These are phyloP conservation scores for Solanum corneliomulleri DNA, from an alignment of 257 asterid genomes.

Conservation along the genomic window DNA sequence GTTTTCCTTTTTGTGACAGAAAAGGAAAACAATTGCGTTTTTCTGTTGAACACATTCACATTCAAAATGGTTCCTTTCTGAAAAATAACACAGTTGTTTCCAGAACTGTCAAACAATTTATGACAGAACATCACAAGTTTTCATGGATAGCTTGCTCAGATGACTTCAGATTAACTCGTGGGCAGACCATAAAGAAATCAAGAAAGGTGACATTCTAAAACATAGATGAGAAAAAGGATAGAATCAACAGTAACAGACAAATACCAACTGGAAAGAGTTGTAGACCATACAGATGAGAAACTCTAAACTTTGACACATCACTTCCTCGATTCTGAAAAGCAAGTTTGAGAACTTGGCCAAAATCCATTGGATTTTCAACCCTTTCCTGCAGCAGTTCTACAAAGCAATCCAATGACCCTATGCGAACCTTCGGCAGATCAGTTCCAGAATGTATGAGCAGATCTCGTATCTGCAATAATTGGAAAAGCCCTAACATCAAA, in stretches of 20 bases:
- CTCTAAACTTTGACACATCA: constrained; percentile 49
- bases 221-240: neutral
- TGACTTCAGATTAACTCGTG: neutral
- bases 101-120: neutral
- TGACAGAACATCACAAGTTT: neutral
- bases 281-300: constrained; percentile 84
- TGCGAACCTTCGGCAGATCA: constrained; percentile 38
- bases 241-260: constrained; percentile 3
- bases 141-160: neutral
- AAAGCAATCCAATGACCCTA: constrained; percentile 51
- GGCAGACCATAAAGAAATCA: neutral
- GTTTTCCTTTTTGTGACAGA: neutral
- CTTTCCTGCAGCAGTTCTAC: constrained; percentile 75
- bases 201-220: neutral
- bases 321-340: constrained; percentile 76
- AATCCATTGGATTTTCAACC: constrained; percentile 84
- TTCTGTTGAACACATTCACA: neutral
- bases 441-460: constrained; percentile 64
- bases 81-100: neutral
- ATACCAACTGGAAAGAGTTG: constrained; percentile 3
- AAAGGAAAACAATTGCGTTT: neutral
- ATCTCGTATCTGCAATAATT: constrained; percentile 61
- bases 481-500: constrained; percentile 23
- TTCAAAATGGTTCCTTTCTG: neutral
- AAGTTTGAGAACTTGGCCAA: constrained; percentile 64